Conservation (phyloP, 2,329 filamentous ascomycete genomes). For the Cadophora malorum region DNA sequence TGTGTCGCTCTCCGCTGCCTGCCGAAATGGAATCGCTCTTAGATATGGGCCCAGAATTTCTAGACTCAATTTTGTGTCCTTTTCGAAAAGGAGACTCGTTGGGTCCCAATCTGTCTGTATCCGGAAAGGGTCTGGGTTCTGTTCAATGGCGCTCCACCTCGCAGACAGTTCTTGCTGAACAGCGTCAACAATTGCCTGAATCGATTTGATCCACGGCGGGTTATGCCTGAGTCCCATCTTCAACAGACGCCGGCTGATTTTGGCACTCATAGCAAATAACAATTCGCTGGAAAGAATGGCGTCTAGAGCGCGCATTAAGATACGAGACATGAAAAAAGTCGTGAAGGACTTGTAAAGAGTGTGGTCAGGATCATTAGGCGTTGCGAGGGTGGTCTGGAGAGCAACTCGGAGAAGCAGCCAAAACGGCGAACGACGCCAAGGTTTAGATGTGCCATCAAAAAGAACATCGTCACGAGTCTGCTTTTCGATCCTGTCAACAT, state of each 20-base stretch:
- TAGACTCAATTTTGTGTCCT: not conserved
- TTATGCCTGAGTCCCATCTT: constrained; percentile 46
- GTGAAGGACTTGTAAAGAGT: constrained; percentile 58
- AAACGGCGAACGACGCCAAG: constrained; percentile 59
- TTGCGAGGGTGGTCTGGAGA: constrained; percentile 47
- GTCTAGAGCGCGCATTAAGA: constrained; percentile 44
- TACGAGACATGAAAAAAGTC: constrained; percentile 50
- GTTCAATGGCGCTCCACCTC: not conserved
- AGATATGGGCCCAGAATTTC: not conserved
- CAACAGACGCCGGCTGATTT: constrained; percentile 51
- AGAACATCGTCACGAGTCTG: constrained; percentile 61
- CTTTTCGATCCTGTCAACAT: constrained; percentile 51
- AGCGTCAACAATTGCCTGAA: not conserved
- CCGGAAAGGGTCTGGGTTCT: not conserved
- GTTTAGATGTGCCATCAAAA: constrained; percentile 46
- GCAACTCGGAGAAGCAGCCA: constrained; percentile 63
- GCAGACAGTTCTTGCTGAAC: not conserved
- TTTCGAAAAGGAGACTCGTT: not conserved
- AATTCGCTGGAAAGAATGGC: constrained; percentile 40
- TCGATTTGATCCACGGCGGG: not conserved
- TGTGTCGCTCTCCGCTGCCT: not conserved
- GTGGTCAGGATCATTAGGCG: not conserved
- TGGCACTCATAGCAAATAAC: constrained; percentile 51
- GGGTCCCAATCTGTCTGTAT: not conserved
- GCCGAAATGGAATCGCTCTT: not conserved